Conservation (phyloP, 2,329 filamentous ascomycete species). For the Penicillium palitans region DNA sequence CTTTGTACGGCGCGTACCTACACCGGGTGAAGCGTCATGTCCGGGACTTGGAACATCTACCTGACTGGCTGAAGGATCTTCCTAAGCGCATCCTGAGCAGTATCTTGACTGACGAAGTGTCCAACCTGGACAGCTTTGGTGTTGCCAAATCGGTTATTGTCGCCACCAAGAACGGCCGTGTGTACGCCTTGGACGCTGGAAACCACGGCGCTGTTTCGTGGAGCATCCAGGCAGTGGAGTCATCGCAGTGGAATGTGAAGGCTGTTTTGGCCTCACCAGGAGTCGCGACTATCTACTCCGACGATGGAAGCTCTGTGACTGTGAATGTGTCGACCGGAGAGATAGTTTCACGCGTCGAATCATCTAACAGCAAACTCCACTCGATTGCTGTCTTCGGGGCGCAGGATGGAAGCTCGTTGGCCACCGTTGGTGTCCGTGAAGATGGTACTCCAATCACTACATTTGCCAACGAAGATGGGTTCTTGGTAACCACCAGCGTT, state of each 20-base stretch:
- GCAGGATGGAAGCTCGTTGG: slow-evolving; percentile 20
- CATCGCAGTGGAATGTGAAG: slow-evolving; percentile 66
- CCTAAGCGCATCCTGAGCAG: slow-evolving; percentile 68
- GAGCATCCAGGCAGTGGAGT: slow-evolving; percentile 65
- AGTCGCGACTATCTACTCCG: slow-evolving; percentile 59
- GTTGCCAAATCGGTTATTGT: slow-evolving; percentile 83
- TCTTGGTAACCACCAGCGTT: slow-evolving; percentile 44
- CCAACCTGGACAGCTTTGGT: slow-evolving; percentile 66
- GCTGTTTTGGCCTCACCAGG: slow-evolving; percentile 65
- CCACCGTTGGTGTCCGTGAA: slow-evolving; percentile 35
- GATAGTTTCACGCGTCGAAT: slow-evolving; percentile 35
- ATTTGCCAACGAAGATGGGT: slow-evolving; percentile 32
- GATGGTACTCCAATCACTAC: slow-evolving; percentile 38
- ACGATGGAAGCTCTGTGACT: slow-evolving; percentile 62
- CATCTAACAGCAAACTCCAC: slow-evolving; percentile 28
- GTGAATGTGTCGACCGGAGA: slow-evolving; percentile 48
- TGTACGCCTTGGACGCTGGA: slow-evolving; percentile 78
- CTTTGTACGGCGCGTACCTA: slow-evolving; percentile 75
- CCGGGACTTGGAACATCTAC: slow-evolving; percentile 70
- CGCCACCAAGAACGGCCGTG: slow-evolving; percentile 73
- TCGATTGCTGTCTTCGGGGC: slow-evolving; percentile 35
- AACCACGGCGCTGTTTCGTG: slow-evolving; percentile 73
- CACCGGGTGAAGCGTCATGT: slow-evolving; percentile 83
- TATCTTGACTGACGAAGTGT: slow-evolving; percentile 57
- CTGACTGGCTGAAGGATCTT: slow-evolving; percentile 68